Evolutionary conservation across 805 yeast genomes (phyloP), one percentile per base, ranked within the genome.

Genomic region (Hanseniaspora taiwanica): DNA sequence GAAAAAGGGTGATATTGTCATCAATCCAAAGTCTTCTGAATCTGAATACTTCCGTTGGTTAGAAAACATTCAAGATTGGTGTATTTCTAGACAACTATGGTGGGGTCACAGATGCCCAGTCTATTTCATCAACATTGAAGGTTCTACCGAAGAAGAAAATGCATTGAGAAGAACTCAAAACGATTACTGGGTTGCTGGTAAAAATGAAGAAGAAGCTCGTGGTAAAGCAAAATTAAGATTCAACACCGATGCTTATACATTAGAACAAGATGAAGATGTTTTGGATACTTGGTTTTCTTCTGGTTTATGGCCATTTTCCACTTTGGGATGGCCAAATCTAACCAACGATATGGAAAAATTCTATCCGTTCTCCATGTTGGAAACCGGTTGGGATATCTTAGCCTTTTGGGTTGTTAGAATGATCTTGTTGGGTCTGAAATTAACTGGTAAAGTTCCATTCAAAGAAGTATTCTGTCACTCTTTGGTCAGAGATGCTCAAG

Each of bases 21-120:
- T 91, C 54, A 66, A 78, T 40, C 98, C 98, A 51, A 80, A 81
- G 63, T 68, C 87, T 17, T 86, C 96, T 12, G 94, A 86, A 66
- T 74, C 81, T 46, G 98, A 91, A 65, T 91, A 80, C 64, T 81
- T 80, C 78, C 83, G 78, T 60, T 91, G 98, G 98, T 68, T 89
- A 63, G 91, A 79, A 58, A 83, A 85, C 63, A 81, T 87, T 50
- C 96, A 91, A 68, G 98, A 91, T 66, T 91, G 98, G 98, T 91
- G 98, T 77, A 85, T 91, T 47, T 91, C 97, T 17, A 82, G 98
- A 65, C 81, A 76, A 62, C 59, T 76, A 40, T 83, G 94, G 94
- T 81, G 93, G 93, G 98, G 98, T 50, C 98, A 91, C 68, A 78
- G 97, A 66, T 83, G 95, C 64, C 98, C 98, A 21, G 94, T 83